These are phyloP conservation scores for Aristolochia contorta DNA, from an alignment of 164 flowering plant species.

Conservation along the genomic window DNA sequence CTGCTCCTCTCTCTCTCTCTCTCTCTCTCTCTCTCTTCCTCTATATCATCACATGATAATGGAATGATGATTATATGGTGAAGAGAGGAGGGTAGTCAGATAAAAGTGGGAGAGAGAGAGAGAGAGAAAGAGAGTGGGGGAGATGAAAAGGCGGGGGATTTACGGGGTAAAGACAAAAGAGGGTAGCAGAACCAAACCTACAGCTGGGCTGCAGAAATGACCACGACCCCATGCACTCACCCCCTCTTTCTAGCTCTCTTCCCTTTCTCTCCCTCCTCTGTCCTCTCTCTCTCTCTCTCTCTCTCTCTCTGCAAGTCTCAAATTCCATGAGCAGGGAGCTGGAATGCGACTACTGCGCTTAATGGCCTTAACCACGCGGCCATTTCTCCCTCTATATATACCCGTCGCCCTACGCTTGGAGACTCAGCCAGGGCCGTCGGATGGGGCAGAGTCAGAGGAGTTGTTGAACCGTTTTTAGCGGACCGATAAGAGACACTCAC, in stretches of 20 bases:
- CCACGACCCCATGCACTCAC: slow-evolving; percentile 19
- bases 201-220: slow-evolving; percentile 27
- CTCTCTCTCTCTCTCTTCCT: slow-evolving; percentile 4
- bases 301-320: neutral
- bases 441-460: slow-evolving; percentile 38
- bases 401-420: neutral
- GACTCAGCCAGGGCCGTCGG: neutral
- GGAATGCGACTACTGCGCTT: neutral
- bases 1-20: slow-evolving; percentile 6
- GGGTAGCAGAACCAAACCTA: slow-evolving; percentile 29
- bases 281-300: neutral
- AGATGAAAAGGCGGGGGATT: slow-evolving; percentile 11
- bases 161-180: slow-evolving; percentile 25
- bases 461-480: slow-evolving; percentile 42
- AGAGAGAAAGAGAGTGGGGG: slow-evolving; percentile 1
- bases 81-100: neutral
- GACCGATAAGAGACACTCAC: slow-evolving; percentile 22
- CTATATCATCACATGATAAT: slow-evolving; percentile 5
- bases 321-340: neutral
- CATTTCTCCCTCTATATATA: neutral
- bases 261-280: neutral
- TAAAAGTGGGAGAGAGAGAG: slow-evolving; percentile 12
- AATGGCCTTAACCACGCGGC: neutral
- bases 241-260: neutral
- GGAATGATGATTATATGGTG: slow-evolving; percentile 14